Percentiles rank a stretch among this genome's conserved stretches.
Evolutionary conservation across 2,329 filamentous ascomycete genomes (phyloP).

Genomic region (Cordyceps cateniannulata): DNA sequence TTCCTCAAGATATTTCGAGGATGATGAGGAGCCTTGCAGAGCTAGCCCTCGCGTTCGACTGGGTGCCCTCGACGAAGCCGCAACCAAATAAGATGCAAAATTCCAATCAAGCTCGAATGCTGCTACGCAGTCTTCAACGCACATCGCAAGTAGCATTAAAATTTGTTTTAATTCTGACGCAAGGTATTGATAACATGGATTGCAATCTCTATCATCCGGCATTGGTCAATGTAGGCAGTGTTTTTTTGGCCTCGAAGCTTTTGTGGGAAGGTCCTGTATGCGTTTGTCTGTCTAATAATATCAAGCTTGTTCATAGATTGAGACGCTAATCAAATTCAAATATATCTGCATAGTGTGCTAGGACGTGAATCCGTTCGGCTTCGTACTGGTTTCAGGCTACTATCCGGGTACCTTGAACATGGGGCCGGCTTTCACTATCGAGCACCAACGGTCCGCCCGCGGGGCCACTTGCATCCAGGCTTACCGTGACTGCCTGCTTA

Average conservation of each 20-base stretch:
- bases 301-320: neutral
- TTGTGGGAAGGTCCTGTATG: neutral
- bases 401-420: neutral
- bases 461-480: conserved; percentile 59
- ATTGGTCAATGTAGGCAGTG: neutral
- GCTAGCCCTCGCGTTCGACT: conserved; percentile 20
- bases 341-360: neutral
- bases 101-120: neutral
- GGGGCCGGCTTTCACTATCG: conserved; percentile 44
- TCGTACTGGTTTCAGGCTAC: neutral
- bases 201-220: neutral
- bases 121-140: neutral
- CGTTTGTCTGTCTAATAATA: neutral
- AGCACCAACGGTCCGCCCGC: conserved; percentile 61
- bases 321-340: neutral
- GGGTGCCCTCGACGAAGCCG: conserved; percentile 15
- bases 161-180: neutral
- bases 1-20: conserved; percentile 39
- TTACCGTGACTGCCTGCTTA: conserved; percentile 65
- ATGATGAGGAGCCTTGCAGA: conserved; percentile 39
- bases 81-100: neutral
- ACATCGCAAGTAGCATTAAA: neutral
- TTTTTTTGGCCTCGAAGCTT: neutral
- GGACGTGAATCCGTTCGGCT: neutral
- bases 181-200: neutral